These are phyloP conservation scores for Globisporangium radiosum DNA, from an alignment of 352 stramenopile species.

Conservation along the genomic window DNA sequence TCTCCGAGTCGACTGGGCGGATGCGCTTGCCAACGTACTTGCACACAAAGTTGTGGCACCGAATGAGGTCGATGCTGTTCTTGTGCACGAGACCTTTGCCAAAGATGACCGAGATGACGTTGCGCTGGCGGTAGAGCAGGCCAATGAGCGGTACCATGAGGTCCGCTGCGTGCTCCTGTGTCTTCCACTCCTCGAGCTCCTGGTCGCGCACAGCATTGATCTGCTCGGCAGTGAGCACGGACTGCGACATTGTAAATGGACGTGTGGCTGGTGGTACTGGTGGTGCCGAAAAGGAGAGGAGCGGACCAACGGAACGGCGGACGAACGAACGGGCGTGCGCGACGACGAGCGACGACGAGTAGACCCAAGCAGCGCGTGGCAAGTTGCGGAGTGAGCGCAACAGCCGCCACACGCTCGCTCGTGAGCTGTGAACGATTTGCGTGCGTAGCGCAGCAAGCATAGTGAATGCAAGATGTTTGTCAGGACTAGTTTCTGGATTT, in stretches of 20 bases:
- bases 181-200: conserved; percentile 75
- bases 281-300: neutral
- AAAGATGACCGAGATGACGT: conserved; percentile 79
- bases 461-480: no score
- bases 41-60: conserved; percentile 76
- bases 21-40: conserved; percentile 82
- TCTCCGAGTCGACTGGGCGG: conserved; percentile 61
- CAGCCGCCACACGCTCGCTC: no score
- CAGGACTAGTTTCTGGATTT: neutral
- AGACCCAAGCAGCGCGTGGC: conserved; percentile 12
- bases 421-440: neutral
- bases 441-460: neutral
- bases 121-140: conserved; percentile 75
- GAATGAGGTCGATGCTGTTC: conserved; percentile 82
- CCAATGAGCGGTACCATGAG: conserved; percentile 82
- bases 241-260: conserved; percentile 24
- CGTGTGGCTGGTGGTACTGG: neutral
- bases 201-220: conserved; percentile 48
- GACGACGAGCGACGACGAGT: neutral
- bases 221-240: conserved; percentile 28
- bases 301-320: neutral
- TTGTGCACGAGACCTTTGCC: conserved; percentile 82
- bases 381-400: conserved; percentile 15
- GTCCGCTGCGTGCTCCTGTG: conserved; percentile 74
- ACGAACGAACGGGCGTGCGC: no score